Evolutionary conservation across 129 eudicot genomes (phyloP), one percentile per base, ranked within the genome.

Genomic region (Rutidosis leptorrhynchoides): DNA sequence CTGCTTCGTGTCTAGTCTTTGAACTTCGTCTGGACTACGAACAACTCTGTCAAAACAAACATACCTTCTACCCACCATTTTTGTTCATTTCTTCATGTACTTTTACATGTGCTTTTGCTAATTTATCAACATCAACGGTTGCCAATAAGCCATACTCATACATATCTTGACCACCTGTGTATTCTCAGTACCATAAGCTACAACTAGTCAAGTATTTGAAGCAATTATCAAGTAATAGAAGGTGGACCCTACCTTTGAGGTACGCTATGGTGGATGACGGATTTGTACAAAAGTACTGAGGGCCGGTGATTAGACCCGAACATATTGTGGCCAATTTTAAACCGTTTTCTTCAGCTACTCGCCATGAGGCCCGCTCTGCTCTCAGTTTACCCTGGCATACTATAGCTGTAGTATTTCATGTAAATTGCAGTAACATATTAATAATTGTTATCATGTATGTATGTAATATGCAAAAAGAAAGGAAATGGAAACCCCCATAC

Each of bases 321-420:
- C 96, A 89, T 48, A 89, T 69, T 21, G 94, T 79, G 45, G 82
- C 83, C 64, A 89, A 64, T 8, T 72, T 83, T n/a, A 89, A 42
- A 2, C 83, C 85, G 35, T 70, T 76, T 55, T 85, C 85, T 58
- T 74, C 67, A 1, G 93, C 94, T 58, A 89, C 42, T 27, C 78
- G 56, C 94, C 90, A 89, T 55, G 96, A 90, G 1, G 70, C 81
- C 29, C 74, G 83, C 58, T 89, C 96, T 15, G 96, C 89, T 67
- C 72, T 89, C 54, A 89, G 21, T 74, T 89, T 89, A 32, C 94
- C 96, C 76, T 85, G 43, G 90, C 94, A 35, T 85, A 85, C 96
- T 94, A 89, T 20, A 89, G 79, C 96, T 88, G 82, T 40, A 33
- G 54, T 40, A 7, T 4, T 48, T 71, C n/a, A 35, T n/a, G n/a